These are phyloP conservation scores for Cnidoscolus chayamansa DNA, from an alignment of 441 rosid species.

Conservation along the genomic window DNA sequence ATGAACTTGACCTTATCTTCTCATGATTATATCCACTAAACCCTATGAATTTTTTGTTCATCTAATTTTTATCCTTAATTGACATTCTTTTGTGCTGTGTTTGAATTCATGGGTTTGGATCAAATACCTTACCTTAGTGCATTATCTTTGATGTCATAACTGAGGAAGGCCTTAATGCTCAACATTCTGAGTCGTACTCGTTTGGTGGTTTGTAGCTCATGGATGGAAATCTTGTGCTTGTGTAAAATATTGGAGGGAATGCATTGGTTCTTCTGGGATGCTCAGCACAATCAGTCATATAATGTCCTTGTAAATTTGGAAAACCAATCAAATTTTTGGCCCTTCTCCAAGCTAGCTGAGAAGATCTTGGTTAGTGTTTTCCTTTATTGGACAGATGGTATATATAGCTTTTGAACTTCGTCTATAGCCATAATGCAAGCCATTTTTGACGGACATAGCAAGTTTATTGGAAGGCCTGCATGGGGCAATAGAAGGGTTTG, in stretches of 20 bases:
- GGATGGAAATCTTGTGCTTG: conserved; percentile 25
- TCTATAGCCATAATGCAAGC: conserved; percentile 28
- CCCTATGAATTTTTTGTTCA: no score
- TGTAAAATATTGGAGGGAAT: conserved; percentile 25
- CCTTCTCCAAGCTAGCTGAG: conserved; percentile 21
- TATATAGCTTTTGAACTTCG: conserved; percentile 32
- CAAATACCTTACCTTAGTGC: not conserved
- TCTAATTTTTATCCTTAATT: no score
- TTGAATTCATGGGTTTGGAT: no score
- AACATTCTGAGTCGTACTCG: not conserved
- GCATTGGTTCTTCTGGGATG: conserved; percentile 23
- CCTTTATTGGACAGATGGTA: conserved; percentile 24
- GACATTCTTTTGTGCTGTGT: no score
- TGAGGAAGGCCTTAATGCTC: not conserved
- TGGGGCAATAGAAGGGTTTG: conserved; percentile 24
- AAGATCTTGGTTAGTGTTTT: conserved; percentile 24
- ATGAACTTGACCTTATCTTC: not conserved
- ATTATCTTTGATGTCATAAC: not conserved
- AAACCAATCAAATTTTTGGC: conserved; percentile 23
- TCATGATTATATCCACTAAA: not conserved
- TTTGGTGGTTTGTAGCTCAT: conserved; percentile 11
- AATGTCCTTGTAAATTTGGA: conserved; percentile 37
- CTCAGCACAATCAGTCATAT: conserved; percentile 21
- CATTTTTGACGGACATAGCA: conserved; percentile 19
- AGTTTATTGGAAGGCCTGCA: conserved; percentile 23